Evolutionary conservation across 495 filamentous ascomycete genomes (phyloP).

Genomic region (Aspergillus kassunensis): DNA sequence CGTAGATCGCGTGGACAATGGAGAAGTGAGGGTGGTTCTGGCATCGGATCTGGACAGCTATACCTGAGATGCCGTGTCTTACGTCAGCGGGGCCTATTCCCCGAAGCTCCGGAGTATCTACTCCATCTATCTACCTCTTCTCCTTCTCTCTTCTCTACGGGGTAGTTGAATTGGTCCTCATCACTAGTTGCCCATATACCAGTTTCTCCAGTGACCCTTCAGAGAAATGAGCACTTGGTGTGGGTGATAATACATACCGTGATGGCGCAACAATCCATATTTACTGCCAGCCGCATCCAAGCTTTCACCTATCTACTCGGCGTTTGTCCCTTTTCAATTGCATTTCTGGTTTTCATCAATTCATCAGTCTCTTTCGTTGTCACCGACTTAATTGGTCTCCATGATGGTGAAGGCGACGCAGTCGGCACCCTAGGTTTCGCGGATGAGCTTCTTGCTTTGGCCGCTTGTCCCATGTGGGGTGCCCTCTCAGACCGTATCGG

Average conservation of each 20-base stretch:
- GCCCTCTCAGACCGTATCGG: slow-evolving; percentile 85
- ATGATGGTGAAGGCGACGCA: slow-evolving; percentile 74
- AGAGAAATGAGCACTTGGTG: not conserved
- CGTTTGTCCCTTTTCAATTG: slow-evolving; percentile 92
- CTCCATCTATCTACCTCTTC: not conserved
- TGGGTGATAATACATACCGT: not conserved
- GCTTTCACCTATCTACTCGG: slow-evolving; percentile 80
- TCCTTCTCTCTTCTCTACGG: not conserved
- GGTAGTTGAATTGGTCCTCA: too few relatives aligned
- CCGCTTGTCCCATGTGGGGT: slow-evolving; percentile 91
- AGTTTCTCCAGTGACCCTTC: too few relatives aligned
- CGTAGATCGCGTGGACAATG: slow-evolving; percentile 14
- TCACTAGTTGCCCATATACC: too few relatives aligned
- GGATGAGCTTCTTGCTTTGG: slow-evolving; percentile 86
- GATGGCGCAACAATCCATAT: slow-evolving; percentile 38
- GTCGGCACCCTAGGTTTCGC: slow-evolving; percentile 94
- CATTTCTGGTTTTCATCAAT: slow-evolving; percentile 97
- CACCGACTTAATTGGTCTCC: slow-evolving; percentile 78
- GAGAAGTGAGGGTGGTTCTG: slow-evolving; percentile 20
- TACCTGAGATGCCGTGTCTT: slow-evolving; percentile 29
- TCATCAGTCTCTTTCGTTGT: slow-evolving; percentile 90
- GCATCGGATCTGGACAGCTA: slow-evolving; percentile 43
- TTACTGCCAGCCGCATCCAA: slow-evolving; percentile 68
- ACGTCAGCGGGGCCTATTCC: slow-evolving; percentile 28
- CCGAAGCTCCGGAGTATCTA: not conserved